phyloP scores from a whole-genome alignment of 1,284 basidiomycete species.

The Cryptococcus sp. region DNA sequence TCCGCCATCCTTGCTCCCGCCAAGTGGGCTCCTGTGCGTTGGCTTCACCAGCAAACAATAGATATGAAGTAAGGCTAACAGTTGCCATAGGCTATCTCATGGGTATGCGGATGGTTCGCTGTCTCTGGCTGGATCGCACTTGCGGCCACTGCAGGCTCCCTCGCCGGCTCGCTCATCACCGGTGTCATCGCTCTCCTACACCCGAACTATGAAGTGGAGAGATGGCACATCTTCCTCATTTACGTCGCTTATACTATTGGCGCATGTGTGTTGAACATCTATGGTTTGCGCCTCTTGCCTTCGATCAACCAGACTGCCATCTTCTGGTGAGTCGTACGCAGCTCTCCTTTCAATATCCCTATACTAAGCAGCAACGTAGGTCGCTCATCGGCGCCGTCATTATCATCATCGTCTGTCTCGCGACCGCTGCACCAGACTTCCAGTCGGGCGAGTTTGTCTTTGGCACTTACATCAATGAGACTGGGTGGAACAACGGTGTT shows the following conservation, averaged over 20 bases:
- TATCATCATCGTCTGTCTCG: constrained; percentile 52
- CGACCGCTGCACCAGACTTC: constrained; percentile 45
- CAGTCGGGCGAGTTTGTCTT: constrained; percentile 54
- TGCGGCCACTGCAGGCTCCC: constrained; percentile 39
- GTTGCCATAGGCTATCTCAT: constrained; percentile 22
- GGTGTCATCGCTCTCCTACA: constrained; percentile 51
- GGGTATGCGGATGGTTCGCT: constrained; percentile 39
- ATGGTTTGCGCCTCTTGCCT: constrained; percentile 39
- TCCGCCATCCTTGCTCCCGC: constrained; percentile 42
- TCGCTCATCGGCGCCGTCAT: constrained; percentile 50
- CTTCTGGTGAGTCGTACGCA: constrained; percentile 34
- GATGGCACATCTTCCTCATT: constrained; percentile 42
- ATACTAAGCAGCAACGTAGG: constrained; percentile 28
- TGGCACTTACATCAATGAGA: constrained; percentile 50
- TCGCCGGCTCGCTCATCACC: constrained; percentile 45
- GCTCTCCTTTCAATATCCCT: background rate
- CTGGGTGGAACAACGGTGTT: constrained; percentile 55
- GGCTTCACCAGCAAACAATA: background rate
- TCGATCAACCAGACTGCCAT: constrained; percentile 47
- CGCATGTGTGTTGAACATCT: constrained; percentile 44
- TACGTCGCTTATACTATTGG: constrained; percentile 39
- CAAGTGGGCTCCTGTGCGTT: constrained; percentile 28
- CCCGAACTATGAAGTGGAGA: constrained; percentile 35
- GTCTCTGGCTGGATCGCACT: constrained; percentile 51
- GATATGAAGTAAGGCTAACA: constrained; percentile 1